phyloP scores from a whole-genome alignment of 257 asterid species.

The Dorcoceras hygrometricum region DNA sequence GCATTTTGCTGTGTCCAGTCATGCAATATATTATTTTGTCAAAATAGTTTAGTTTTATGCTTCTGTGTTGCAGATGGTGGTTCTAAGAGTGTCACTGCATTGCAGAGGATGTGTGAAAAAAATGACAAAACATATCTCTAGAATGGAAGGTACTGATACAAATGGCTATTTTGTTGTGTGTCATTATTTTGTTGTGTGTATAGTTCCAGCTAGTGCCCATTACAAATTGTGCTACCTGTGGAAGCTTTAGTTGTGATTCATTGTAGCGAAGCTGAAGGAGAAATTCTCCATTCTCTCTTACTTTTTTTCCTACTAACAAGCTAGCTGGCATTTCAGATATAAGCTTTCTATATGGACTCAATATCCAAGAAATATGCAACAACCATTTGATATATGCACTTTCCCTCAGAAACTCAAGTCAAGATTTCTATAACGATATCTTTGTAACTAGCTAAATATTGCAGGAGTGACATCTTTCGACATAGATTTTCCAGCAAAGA shows the following conservation, averaged over 20 bases:
- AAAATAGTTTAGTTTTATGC: neutral
- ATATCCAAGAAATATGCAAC: neutral
- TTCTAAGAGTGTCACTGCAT: conserved; percentile 74
- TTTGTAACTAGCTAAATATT: neutral
- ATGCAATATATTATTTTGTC: too few species aligned
- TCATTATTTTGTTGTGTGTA: neutral
- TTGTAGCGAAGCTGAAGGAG: neutral
- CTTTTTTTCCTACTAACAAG: neutral
- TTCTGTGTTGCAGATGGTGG: conserved; percentile 58
- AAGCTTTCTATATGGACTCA: neutral
- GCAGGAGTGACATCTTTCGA: conserved; percentile 82
- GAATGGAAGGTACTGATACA: conserved; percentile 64
- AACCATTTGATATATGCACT: neutral
- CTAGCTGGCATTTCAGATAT: neutral
- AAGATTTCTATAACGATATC: neutral
- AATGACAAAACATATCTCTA: conserved; percentile 77
- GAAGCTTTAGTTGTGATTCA: neutral
- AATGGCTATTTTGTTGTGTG: neutral
- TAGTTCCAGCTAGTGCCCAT: neutral
- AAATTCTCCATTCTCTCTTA: neutral
- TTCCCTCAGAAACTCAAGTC: conserved; percentile 3
- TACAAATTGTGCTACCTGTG: neutral
- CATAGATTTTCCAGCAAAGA: conserved; percentile 76
- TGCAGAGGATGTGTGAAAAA: conserved; percentile 91
- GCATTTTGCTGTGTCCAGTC: neutral